These are phyloP conservation scores for Colletotrichum endophyticum DNA, from an alignment of 2,329 filamentous ascomycete genomes.

Conservation along the genomic window DNA sequence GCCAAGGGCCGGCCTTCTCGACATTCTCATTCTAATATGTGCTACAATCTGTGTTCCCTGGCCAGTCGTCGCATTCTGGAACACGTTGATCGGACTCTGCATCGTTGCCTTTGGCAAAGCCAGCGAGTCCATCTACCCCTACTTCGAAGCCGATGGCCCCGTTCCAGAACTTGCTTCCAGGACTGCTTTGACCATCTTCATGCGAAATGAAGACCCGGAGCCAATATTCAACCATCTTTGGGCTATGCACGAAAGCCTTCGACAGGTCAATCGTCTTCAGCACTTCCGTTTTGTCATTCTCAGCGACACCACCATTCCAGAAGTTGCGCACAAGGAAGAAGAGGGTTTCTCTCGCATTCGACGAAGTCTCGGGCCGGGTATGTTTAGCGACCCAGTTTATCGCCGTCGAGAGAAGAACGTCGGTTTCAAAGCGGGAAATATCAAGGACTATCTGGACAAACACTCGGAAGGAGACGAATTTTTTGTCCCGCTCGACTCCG, in stretches of 20 bases:
- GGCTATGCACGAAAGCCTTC: background rate
- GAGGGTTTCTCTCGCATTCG: background rate
- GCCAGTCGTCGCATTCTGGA: background rate
- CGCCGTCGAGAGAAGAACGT: background rate
- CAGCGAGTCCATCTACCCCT: background rate
- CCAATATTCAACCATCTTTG: background rate
- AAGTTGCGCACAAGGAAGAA: background rate
- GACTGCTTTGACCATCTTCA: background rate
- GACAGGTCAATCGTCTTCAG: background rate
- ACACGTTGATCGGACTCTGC: background rate
- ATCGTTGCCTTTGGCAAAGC: background rate
- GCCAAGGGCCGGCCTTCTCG: background rate
- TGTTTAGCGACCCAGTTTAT: background rate
- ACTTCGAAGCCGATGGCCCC: background rate
- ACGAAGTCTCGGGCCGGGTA: background rate
- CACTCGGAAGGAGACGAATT: fast-evolving
- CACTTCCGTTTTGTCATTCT: background rate
- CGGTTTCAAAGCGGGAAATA: background rate
- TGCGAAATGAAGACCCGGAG: background rate
- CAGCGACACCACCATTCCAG: background rate
- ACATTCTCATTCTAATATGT: background rate
- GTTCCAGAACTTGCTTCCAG: background rate
- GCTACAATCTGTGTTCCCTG: background rate
- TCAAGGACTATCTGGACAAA: background rate
- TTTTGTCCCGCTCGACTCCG: background rate